Percentiles rank a stretch among this genome's conserved stretches.
Evolutionary conservation across 2,329 filamentous ascomycete genomes (phyloP).

Genomic region (Penicillium paneum): DNA sequence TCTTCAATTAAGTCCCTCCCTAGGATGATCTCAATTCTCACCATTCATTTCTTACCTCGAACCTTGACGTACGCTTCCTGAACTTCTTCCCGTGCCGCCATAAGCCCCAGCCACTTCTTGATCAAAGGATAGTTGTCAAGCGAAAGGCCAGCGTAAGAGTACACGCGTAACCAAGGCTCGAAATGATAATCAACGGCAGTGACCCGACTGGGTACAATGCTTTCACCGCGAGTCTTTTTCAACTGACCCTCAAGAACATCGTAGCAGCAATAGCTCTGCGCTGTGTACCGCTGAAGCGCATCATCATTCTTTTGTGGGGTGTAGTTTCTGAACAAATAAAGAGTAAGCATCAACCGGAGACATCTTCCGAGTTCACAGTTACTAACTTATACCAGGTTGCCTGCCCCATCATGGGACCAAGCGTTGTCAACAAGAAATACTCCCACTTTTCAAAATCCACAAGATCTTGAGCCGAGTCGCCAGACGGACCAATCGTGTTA

Average conservation of each 20-base stretch:
- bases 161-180: conserved; percentile 42
- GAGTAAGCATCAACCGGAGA: background rate
- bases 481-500: conserved; percentile 38
- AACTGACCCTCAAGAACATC: conserved; percentile 44
- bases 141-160: conserved; percentile 39
- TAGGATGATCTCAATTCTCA: no score
- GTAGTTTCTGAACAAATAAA: conserved; percentile 34
- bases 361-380: background rate
- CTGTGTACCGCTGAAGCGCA: conserved; percentile 40
- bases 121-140: conserved; percentile 42
- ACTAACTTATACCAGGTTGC: conserved; percentile 41
- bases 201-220: conserved; percentile 36
- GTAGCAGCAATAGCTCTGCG: conserved; percentile 44
- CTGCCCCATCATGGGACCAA: conserved; percentile 45
- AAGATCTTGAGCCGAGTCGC: conserved; percentile 33
- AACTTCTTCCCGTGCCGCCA: conserved; percentile 39
- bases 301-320: conserved; percentile 42
- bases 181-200: conserved; percentile 45
- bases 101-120: conserved; percentile 39
- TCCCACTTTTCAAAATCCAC: conserved; percentile 50
- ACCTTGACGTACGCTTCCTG: conserved; percentile 42
- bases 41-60: background rate
- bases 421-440: conserved; percentile 42
- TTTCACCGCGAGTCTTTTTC: conserved; percentile 37
- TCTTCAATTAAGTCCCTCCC: no score